Conservation (phyloP, 1,139 yeast genomes). For the Yamadazyma taylorii region DNA sequence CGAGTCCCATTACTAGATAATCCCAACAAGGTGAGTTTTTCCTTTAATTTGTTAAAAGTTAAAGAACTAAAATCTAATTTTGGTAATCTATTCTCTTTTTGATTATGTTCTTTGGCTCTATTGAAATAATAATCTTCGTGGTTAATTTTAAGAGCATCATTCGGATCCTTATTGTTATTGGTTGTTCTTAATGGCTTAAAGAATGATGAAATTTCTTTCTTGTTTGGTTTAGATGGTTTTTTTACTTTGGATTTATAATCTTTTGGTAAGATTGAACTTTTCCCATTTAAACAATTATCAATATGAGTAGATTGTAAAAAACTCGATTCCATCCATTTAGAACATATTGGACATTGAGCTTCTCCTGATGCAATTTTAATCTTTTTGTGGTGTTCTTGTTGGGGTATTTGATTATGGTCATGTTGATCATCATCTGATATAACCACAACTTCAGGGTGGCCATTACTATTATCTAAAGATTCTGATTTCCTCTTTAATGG, state of each 20-base stretch:
- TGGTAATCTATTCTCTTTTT: constrained; percentile 40
- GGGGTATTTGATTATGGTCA: too few relatives aligned
- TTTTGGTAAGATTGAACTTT: constrained; percentile 8
- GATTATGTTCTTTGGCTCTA: constrained; percentile 27
- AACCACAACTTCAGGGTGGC: constrained; percentile 6
- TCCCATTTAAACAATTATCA: constrained; percentile 60
- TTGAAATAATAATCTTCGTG: constrained; percentile 35
- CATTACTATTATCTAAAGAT: constrained; percentile 7
- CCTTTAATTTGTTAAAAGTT: constrained; percentile 60
- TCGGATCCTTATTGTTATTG: constrained; percentile 6
- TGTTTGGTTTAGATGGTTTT: constrained; percentile 10
- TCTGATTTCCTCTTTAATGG: neutral
- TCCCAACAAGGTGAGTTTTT: constrained; percentile 53
- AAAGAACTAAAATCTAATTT: constrained; percentile 64
- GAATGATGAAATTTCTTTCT: constrained; percentile 31
- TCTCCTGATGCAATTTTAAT: constrained; percentile 11
- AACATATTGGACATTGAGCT: constrained; percentile 75
- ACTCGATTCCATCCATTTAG: constrained; percentile 51
- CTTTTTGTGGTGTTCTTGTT: constrained; percentile 4
- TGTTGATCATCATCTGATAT: constrained; percentile 5
- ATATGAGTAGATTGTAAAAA: constrained; percentile 66
- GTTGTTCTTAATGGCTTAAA: constrained; percentile 23
- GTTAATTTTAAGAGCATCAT: constrained; percentile 8
- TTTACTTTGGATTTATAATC: constrained; percentile 8
- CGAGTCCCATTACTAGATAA: constrained; percentile 66